Base-by-base conservation (phyloP, 2,329 filamentous ascomycete genomes). In the Periconia sp. region DNA sequence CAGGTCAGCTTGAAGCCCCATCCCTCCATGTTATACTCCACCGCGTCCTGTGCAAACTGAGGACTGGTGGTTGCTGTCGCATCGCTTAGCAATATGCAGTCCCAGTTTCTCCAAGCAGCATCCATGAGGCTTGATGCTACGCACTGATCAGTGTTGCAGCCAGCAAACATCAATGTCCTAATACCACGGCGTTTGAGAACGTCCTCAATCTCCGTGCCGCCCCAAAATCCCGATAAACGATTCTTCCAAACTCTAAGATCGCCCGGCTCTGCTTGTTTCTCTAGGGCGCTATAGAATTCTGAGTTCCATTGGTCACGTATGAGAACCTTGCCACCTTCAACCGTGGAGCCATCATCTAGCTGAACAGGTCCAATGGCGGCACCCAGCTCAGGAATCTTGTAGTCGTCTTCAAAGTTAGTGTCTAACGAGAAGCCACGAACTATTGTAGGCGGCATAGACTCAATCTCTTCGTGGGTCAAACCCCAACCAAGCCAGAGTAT, bases 61-160 rank as follows among this genome's bases (percentile, higher is more conserved):
- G 40, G 40, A 29, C 40, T 43, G 7, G 40, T 38, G 8, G 34
- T 43, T 7, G 26, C 34, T 3, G 31, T 36, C 21, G 17, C 19
- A 33, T 43, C 40, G 18, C 34, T 43, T 17, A 43, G 28, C 34
- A 38, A 17, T 9, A 43, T 13, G 21, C 40, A 43, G 25, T 43
- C 26, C 17, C 19, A 43, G 19, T 30, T 43, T 18, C 16, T 38
- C 33, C 23, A 43, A 4, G 25, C 34, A 5, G 40, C 34, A 31
- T 38, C 40, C 28, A 38, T 43, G 17, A 43, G 26, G 28, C 17
- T 43, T 11, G 40, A 31, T 13, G 40, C 40, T n/a, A 43, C 40
- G n/a, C 34, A 43, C 12, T 43, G 40, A 28, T 43, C 34, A 13
- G 40, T 43, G 13, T 43, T 43, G 22, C 40, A 43, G 5, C 40